Base-by-base conservation (phyloP, 495 filamentous ascomycete species). In the Chaetomium cochliodes region DNA sequence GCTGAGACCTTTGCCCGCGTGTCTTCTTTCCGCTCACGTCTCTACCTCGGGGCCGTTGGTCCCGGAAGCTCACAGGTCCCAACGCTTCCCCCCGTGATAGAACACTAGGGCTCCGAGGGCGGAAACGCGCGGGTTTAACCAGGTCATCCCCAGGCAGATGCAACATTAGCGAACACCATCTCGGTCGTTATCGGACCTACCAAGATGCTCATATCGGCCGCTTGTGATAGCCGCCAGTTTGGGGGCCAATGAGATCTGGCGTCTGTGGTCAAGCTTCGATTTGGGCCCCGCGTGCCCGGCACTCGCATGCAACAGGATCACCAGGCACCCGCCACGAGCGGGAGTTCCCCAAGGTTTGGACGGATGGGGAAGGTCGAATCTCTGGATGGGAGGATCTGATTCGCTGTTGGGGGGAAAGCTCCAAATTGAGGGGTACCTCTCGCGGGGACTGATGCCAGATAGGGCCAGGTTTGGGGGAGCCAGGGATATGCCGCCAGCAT, bases 301-400 rank as follows among this genome's bases (percentile, higher is more conserved):
- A 37, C 13, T 62, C 49, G 30, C 50, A n/a, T 55, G 50, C 49
- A 30, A 16, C 5, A 33, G 16, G 60, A 55, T 62, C 60, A 62
- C 60, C 60, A 22, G 60, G 39, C 42, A 33, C 39, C 60, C 15
- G 50, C 23, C 23, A 62, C 50, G 47, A 30, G 50, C 18, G 18
- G 23, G 23, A 54, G 50, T 6, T 22, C 33, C 1, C 50, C 50
- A 28, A 22, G 7, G 1, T 22, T 3, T 28, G 39, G 60, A 54
- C 60, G 39, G 46, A 55, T 56, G n/a, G 13, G 61, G 61, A 63
- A 63, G 61, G 61, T 63, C 61, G 11, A 6, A 25, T 16, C n/a
- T 16, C 26, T 9, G 26, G 8, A 20, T 1, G 41, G 7, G 23
- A 5, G 23, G 42, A 9, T 56, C 22, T 63, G 61, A 63, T 63